Base-by-base conservation (phyloP, 768 basidiomycete species). In the Sarcodon aspratus region DNA sequence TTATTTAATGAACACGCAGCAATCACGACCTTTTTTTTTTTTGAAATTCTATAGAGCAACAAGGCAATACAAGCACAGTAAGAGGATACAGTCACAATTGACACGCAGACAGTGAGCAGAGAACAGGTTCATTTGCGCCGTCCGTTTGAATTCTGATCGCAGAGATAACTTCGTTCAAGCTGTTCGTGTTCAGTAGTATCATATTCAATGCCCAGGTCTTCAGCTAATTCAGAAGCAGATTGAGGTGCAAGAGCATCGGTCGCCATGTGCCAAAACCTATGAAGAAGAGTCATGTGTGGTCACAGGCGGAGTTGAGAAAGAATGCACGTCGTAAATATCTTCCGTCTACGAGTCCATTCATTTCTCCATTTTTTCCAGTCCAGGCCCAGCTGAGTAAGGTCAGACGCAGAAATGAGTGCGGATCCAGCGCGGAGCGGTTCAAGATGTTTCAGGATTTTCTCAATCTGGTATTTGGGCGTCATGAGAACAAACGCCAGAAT, bases 331-430 rank as follows among this genome's bases (percentile, higher is more conserved):
- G 70, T 75, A 65, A 90, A 95, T 3, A 84, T 66, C 60, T 86
- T 92, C 59, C 74, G 78, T 48, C 92, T 72, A 18, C 74, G 71
- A 33, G 77, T 63, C 92, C 92, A 95, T 66, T 92, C 84, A 3
- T 73, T 71, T 52, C 84, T 71, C 90, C 90, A 94, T 58, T 75
- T 79, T 6, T 57, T 65, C 85, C 90, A 93, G 33, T 92, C 85
- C 1, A 64, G 61, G 51, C 92, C 82, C 47, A 93, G 68, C 51
- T 71, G 66, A 12, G 73, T 75, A 13, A 87, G 70, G 45, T 92
- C 88, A 54, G 80, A 79, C 7, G 78, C 68, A 13, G 85, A 85
- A 32, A 92, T 74, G 21, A 82, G 71, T 6, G 77, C 74, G 5
- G 76, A 72, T 31, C 84, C 86, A 31, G 75, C 69, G 33, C 84